Evolutionary conservation across 177 flowering plant species (phyloP), one percentile per base, ranked within the genome.

Genomic region (Vitis hybrid): DNA sequence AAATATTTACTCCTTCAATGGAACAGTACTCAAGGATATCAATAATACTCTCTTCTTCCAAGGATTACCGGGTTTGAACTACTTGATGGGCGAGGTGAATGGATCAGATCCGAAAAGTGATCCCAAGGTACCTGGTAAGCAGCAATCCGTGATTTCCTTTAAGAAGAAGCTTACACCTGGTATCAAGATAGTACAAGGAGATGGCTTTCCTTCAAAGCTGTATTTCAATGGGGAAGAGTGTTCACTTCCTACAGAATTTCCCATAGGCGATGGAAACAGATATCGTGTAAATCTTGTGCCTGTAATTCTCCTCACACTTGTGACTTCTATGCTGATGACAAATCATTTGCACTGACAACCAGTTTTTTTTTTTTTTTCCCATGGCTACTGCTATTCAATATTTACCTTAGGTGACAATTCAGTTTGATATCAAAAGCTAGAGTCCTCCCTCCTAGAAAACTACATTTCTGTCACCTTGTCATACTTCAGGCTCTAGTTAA

Each of bases 181-280:
- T 1, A 74, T 84, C 49, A 71, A 79, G 31, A 60, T 85, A 5
- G 68, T 26, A 0, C 56, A 51, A 14, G 86, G 89, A 51, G 87
- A 84, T 68, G 90, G 89, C 0, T 85, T 85, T 65, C 90, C 90
- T 9, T 26, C 85, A 1, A 87, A 72, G 51, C 75, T 85, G 52
- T 81, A 33, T 69, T 87, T 87, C 78, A 87, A 87, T 56, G 89
- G 90, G 26, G 87, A 84, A 61, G 89, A 87, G 62, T 85, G 90
- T 56, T 66, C 86, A 7, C 75, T 87, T 66, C 90, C 90, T 5
- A 52, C 62, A n/a, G 19, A 66, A n/a, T 49, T 84, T 60, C 90
- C 88, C 7, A 68, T 26, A 2, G 66, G 71, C 26, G 58, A 71
- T 53, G 78, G 72, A 22, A 31, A 45, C 39, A 56, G 70, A 21